Evolutionary conservation across 192 early-diverging fungal species (phyloP).

Genomic region (Rhizoclosmatium sp.): DNA sequence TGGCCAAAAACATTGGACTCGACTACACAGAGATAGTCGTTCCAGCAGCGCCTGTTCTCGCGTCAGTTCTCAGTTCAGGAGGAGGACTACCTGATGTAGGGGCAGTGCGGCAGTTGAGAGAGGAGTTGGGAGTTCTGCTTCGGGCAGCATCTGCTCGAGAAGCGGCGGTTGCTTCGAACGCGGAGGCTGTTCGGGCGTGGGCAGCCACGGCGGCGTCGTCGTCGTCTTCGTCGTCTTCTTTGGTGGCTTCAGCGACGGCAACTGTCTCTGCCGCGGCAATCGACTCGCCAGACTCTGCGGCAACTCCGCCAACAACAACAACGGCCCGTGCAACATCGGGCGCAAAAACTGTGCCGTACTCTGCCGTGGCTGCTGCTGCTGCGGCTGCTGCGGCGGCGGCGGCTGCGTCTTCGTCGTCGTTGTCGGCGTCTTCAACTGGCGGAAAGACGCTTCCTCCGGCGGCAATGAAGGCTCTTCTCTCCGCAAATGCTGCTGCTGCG

Average conservation of each 20-base stretch:
- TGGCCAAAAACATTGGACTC: background rate
- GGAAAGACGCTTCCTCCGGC: background rate
- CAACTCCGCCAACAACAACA: background rate
- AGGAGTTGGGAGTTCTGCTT: background rate
- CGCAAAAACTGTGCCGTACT: too few species aligned
- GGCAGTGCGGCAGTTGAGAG: constrained; percentile 7
- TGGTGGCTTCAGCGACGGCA: background rate
- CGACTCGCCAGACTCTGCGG: background rate
- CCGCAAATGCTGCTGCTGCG: background rate
- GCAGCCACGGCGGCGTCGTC: background rate
- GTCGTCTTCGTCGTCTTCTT: background rate
- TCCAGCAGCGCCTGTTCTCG: background rate
- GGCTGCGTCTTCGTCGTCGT: background rate
- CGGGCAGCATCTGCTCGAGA: constrained; percentile 1
- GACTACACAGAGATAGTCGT: constrained; percentile 3
- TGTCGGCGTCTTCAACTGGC: background rate
- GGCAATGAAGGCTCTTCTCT: background rate
- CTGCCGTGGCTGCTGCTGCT: background rate
- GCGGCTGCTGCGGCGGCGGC: background rate
- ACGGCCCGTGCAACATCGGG: background rate
- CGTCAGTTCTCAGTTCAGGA: background rate
- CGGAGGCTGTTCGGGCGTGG: background rate
- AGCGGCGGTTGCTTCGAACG: background rate
- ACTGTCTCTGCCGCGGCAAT: background rate
- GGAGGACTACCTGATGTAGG: background rate